Base-by-base conservation (phyloP, 1,284 basidiomycete genomes). In the Leccinum angustisporum region DNA sequence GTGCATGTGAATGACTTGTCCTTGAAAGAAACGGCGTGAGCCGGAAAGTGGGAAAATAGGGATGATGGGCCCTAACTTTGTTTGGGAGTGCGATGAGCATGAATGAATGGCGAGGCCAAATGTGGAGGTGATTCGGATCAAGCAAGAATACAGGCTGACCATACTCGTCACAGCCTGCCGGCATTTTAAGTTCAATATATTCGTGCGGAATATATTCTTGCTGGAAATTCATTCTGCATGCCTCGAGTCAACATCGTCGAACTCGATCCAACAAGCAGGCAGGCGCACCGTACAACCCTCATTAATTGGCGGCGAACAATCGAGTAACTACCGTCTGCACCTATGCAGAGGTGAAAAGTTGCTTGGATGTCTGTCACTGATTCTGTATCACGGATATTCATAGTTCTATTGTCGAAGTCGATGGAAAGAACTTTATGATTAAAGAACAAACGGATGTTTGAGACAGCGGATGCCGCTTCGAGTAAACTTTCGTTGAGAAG, bases 21-120 rank as follows among this genome's bases (percentile, higher is more conserved):
- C 93, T 88, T 66, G 62, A 60, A 65, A 64, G 27, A 51, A 30
- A 48, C 36, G 56, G 46, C 54, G 57, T 65, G 57, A 67, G 64
- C 62, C 67, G 67, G 64, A 58, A 63, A 62, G 68, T 72, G 68
- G 70, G 66, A 71, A 71, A 61, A 69, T 61, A 64, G 58, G 61
- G 64, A 67, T 52, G 65, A 68, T 59, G 70, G 62, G 66, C 63
- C 64, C 74, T 74, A 77, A 95, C 95, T 83, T 93, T 90, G 81
- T 98, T 99, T 66, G 97, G 95, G 57, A 99, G 87, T 18, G 95
- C 97, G 72, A 99, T 98, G 70, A 99, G 86, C 97, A 99, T 99
- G 82, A 98, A 98, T 57, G 94, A 92, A 77, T 96, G 93, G 72
- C 95, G 88, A 62, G 97, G 97, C 97, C 97, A 99, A 73, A 99